phyloP scores from a whole-genome alignment of 805 yeast species.

The Metschnikowia drakensbergensis region DNA sequence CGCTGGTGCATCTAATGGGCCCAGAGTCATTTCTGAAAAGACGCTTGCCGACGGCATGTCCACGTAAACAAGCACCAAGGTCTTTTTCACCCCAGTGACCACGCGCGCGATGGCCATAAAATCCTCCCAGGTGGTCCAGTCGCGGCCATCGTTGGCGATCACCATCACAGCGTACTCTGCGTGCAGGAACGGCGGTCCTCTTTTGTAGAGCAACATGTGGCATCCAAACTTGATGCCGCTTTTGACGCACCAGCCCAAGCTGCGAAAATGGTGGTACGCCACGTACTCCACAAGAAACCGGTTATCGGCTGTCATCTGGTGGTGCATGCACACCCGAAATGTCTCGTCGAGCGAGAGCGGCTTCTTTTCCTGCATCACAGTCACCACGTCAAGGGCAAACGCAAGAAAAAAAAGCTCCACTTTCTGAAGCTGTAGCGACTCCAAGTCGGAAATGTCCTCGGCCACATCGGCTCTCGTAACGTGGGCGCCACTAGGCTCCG shows the following conservation, averaged over 20 bases:
- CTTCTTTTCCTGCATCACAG: constrained; percentile 21
- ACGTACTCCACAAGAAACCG: constrained; percentile 55
- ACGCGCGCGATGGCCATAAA: constrained; percentile 71
- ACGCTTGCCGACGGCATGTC: constrained; percentile 44
- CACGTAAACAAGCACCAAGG: constrained; percentile 65
- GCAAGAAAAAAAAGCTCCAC: constrained; percentile 70
- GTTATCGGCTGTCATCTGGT: constrained; percentile 6
- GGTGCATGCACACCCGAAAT: constrained; percentile 24
- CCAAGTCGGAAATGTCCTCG: constrained; percentile 23
- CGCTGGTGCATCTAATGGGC: constrained; percentile 12
- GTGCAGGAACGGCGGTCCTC: constrained; percentile 95
- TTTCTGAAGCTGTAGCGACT: constrained; percentile 66
- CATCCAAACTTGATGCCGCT: constrained; percentile 90
- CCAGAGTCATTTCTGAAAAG: constrained; percentile 15
- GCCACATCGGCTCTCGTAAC: not conserved
- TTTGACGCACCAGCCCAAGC: constrained; percentile 92
- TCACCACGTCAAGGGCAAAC: constrained; percentile 51
- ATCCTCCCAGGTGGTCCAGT: constrained; percentile 51
- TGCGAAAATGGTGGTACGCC: constrained; percentile 81
- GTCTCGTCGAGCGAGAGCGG: constrained; percentile 20
- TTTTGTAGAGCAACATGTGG: constrained; percentile 74
- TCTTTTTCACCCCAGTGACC: constrained; percentile 81
- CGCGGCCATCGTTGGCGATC: constrained; percentile 33
- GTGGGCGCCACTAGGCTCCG: no score
- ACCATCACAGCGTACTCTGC: constrained; percentile 78